A percentile compares a stretch with the other conserved stretches of the same genome.
phyloP scores from a whole-genome alignment of 306 rosid genomes.

The Castanopsis chinensis region DNA sequence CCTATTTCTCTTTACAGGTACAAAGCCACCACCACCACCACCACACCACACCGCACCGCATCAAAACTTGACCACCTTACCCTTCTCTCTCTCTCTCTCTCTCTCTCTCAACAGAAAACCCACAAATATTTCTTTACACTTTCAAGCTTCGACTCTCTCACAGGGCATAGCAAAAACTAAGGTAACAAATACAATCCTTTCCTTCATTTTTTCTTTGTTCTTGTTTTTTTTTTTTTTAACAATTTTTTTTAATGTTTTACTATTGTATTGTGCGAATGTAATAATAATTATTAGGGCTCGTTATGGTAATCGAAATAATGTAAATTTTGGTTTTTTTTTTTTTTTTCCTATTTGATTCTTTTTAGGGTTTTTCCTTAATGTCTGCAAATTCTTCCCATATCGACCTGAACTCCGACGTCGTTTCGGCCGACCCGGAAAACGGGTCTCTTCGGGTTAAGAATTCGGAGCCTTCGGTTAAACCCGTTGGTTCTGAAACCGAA shows the following conservation, averaged over 20 bases:
- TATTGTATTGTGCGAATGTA: not conserved
- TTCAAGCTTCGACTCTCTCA: not conserved
- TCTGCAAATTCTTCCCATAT: conserved; percentile 29
- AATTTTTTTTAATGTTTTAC: no score
- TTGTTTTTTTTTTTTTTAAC: not conserved
- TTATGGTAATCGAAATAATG: not conserved
- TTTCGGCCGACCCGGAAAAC: conserved; percentile 34
- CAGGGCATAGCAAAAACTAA: not conserved
- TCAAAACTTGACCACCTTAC: not conserved
- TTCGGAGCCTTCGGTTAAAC: conserved; percentile 8
- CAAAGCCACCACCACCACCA: not conserved
- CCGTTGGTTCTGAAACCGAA: conserved; percentile 7
- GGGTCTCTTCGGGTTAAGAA: conserved; percentile 26
- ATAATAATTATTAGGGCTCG: conserved; percentile 25
- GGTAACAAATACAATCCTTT: conserved; percentile 19
- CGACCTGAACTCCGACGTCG: conserved; percentile 49
- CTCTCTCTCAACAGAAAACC: not conserved
- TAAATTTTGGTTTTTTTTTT: no score
- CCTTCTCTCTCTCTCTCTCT: conserved; percentile 1
- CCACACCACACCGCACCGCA: not conserved
- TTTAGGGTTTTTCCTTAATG: conserved; percentile 42
- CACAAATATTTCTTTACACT: not conserved
- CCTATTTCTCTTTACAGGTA: not conserved
- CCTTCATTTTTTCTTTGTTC: not conserved
- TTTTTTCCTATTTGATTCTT: not conserved